These are phyloP conservation scores for Fagopyrum homotropicum DNA, from an alignment of 148 eudicot genomes.

Conservation along the genomic window DNA sequence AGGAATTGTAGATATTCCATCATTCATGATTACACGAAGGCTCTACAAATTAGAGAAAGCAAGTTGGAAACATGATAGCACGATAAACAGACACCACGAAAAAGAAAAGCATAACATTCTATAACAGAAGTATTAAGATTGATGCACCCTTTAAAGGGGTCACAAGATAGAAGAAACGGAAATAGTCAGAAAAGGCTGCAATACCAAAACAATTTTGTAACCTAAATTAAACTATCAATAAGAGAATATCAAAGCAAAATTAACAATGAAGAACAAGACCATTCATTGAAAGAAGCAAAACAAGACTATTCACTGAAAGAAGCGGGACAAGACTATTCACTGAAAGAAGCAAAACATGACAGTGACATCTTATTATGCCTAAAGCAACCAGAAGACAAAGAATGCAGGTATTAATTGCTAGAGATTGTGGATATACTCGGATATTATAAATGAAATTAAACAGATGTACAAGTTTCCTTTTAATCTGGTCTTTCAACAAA, in stretches of 20 bases:
- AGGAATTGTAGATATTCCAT: slow-evolving; percentile 81
- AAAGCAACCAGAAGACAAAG: background rate
- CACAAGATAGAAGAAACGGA: background rate
- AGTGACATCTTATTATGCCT: background rate
- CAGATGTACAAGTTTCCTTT: background rate
- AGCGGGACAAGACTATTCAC: background rate
- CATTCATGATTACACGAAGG: slow-evolving; percentile 91
- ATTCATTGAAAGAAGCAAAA: background rate
- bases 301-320: background rate
- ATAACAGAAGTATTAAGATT: background rate
- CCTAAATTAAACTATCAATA: background rate
- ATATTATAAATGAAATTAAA: background rate
- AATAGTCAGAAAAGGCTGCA: background rate
- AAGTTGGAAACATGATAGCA: slow-evolving; percentile 2
- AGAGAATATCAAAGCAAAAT: background rate
- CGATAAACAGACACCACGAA: slow-evolving; percentile 7
- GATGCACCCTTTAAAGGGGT: background rate
- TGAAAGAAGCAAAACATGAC: background rate
- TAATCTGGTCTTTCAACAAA: background rate
- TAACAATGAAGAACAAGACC: background rate
- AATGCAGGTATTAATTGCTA: background rate
- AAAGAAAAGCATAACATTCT: background rate
- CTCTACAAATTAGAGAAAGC: slow-evolving; percentile 43
- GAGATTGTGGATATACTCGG: background rate
- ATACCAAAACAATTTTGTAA: background rate